Evolutionary conservation across 192 early-diverging fungal genomes (phyloP).

Genomic region (Rhizophagus sp.): DNA sequence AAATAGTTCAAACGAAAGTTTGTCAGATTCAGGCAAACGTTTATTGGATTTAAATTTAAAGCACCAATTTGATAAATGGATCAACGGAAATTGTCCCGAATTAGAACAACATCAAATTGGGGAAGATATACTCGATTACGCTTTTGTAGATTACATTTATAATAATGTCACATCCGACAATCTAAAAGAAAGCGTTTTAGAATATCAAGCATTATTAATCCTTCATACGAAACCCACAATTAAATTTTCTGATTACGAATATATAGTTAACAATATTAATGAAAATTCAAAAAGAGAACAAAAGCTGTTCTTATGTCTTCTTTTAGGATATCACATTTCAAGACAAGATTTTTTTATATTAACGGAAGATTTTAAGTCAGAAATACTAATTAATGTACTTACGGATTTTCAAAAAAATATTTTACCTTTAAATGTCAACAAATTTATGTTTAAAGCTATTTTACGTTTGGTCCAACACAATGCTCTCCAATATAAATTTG

Average conservation of each 20-base stretch:
- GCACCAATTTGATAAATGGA: no score
- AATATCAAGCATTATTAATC: neutral
- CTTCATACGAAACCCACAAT: neutral
- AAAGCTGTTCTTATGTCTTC: neutral
- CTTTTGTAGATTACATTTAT: neutral
- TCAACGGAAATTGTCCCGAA: no score
- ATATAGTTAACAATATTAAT: neutral
- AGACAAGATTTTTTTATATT: neutral
- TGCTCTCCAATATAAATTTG: no score
- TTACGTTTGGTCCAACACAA: no score
- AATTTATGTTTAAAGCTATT: no score
- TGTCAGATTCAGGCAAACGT: slow-evolving; percentile 5
- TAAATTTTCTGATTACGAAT: neutral
- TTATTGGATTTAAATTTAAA: neutral
- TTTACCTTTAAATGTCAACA: no score
- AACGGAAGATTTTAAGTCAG: no score
- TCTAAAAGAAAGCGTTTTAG: neutral
- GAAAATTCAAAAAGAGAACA: neutral
- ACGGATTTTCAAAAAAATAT: no score
- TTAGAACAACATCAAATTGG: no score
- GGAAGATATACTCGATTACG: neutral
- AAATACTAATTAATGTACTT: no score
- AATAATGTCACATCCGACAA: neutral
- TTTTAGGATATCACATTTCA: neutral
- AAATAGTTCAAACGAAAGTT: slow-evolving; percentile 5